Conservation (phyloP, 1,284 basidiomycete species). For the Rhodofomes roseus region DNA sequence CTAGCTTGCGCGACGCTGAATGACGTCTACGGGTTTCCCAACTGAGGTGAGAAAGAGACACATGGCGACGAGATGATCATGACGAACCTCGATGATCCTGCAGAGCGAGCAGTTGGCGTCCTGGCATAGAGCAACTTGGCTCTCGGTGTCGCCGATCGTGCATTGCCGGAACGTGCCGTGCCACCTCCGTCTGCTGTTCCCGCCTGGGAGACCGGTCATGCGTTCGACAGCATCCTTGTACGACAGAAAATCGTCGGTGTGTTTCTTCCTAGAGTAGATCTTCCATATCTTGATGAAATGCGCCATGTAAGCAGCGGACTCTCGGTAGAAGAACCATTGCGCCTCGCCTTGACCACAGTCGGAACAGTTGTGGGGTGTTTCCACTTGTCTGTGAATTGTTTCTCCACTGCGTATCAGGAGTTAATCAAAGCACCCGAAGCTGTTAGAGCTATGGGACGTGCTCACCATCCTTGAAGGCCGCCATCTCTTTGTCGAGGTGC, state of each 20-base stretch:
- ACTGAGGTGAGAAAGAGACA: not conserved
- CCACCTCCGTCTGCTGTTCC: conserved; percentile 8
- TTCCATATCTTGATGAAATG: conserved; percentile 19
- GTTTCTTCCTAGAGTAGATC: conserved; percentile 12
- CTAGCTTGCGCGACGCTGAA: conserved; percentile 2
- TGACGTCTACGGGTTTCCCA: conserved; percentile 2
- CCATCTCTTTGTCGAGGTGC: not conserved
- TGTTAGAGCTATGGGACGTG: not conserved
- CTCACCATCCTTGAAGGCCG: not conserved
- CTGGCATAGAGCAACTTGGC: not conserved
- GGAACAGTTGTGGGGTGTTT: conserved; percentile 15
- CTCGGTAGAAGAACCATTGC: not conserved
- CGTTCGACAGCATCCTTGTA: conserved; percentile 17
- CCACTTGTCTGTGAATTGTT: conserved; percentile 18
- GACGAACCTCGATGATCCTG: conserved; percentile 8
- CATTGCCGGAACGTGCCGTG: conserved; percentile 12
- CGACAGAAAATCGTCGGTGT: conserved; percentile 15
- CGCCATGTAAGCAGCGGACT: not conserved
- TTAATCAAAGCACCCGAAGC: not conserved
- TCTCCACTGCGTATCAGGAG: conserved; percentile 3
- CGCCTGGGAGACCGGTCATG: not conserved
- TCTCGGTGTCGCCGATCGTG: conserved; percentile 5
- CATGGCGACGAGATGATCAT: not conserved
- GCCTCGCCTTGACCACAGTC: conserved; percentile 12
- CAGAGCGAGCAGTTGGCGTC: conserved; percentile 7